Conservation (phyloP, 73 alveolate species). For the Effrenium voratum region DNA sequence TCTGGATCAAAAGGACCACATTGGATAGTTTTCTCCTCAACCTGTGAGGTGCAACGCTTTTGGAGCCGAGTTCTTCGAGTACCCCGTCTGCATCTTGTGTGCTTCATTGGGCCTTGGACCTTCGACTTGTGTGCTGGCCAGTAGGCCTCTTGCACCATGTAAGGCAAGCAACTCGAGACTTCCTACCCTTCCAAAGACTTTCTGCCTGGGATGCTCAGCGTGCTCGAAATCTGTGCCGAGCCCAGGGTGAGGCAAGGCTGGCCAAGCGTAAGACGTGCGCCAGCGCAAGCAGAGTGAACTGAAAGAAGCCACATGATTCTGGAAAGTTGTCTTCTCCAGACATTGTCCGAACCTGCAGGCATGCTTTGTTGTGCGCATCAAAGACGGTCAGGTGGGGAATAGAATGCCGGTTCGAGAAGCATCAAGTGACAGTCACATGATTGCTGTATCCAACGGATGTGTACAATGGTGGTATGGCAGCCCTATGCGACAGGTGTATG, state of each 20-base stretch:
- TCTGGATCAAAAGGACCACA: too few relatives aligned
- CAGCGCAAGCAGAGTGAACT: too few relatives aligned
- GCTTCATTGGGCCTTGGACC: not conserved
- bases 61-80: not conserved
- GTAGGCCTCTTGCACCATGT: not conserved
- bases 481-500: not conserved
- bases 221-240: not conserved
- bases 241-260: not conserved
- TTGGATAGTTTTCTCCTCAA: too few relatives aligned
- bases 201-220: not conserved
- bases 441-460: not conserved
- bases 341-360: too few relatives aligned
- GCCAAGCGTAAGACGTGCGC: too few relatives aligned
- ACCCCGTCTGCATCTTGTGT: too few relatives aligned
- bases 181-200: not conserved
- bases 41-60: not conserved
- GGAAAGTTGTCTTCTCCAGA: too few relatives aligned
- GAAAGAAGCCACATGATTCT: too few relatives aligned
- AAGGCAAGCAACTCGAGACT: not conserved
- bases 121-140: not conserved
- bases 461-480: not conserved
- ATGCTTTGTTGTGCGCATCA: not conserved
- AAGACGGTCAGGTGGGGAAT: not conserved
- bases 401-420: not conserved
- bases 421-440: not conserved